These are phyloP conservation scores for Ceratorhiza oryzae-sativae DNA, from an alignment of 1,284 basidiomycete genomes.

Conservation along the genomic window DNA sequence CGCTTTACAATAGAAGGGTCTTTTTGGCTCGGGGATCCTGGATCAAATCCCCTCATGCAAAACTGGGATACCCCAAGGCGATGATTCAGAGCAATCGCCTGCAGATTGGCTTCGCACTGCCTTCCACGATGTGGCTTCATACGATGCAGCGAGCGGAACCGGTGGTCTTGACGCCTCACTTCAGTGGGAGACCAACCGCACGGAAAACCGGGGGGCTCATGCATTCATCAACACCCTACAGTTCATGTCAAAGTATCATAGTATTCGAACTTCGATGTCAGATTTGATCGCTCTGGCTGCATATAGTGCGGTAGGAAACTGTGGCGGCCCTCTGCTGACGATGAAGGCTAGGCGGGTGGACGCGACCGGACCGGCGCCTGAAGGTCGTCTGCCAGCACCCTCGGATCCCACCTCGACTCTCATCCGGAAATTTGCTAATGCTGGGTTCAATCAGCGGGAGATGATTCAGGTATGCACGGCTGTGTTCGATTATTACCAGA, in stretches of 20 bases:
- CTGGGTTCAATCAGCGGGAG: neutral
- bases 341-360: neutral
- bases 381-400: neutral
- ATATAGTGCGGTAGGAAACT: neutral
- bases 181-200: neutral
- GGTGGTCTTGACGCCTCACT: neutral
- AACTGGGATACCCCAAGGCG: neutral
- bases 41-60: neutral
- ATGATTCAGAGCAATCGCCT: neutral
- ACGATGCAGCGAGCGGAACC: neutral
- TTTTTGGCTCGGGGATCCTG: neutral
- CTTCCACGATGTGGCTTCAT: neutral
- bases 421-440: neutral
- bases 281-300: neutral
- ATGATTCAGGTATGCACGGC: neutral
- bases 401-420: neutral
- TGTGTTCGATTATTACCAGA: neutral
- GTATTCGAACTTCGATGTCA: neutral
- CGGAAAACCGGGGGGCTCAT: neutral
- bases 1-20: neutral
- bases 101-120: constrained; percentile 4
- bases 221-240: neutral
- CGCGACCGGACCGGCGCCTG: neutral
- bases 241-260: neutral
- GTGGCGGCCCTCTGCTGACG: neutral